phyloP scores from a whole-genome alignment of 202 grass and related monocot genomes.

The Saccharum hybrid region DNA sequence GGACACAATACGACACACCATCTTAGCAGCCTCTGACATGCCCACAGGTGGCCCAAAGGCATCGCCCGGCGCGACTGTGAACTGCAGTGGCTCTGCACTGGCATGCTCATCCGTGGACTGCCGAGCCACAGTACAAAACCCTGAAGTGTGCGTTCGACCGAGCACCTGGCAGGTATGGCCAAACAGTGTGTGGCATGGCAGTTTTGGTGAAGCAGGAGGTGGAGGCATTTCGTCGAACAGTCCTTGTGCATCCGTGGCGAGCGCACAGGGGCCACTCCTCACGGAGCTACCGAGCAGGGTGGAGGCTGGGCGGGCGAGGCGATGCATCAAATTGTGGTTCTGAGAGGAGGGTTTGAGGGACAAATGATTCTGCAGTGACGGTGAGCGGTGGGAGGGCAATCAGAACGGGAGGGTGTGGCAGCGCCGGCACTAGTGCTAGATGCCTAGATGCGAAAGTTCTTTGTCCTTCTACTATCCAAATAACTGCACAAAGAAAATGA shows the following conservation, averaged over 20 bases:
- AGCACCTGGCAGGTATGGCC: neutral
- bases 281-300: neutral
- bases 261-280: neutral
- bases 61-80: constrained; percentile 41
- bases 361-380: neutral
- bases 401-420: neutral
- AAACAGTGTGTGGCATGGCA: neutral
- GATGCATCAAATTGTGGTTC: constrained; percentile 28
- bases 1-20: constrained; percentile 58
- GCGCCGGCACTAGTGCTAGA: neutral
- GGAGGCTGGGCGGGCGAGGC: neutral
- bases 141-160: neutral
- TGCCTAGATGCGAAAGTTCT: neutral
- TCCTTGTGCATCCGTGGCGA: neutral
- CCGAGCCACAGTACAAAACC: constrained; percentile 21
- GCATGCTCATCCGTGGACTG: neutral
- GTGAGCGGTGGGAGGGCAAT: neutral
- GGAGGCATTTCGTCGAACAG: constrained; percentile 7
- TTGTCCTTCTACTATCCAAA: neutral
- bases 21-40: constrained; percentile 44
- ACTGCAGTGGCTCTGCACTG: neutral
- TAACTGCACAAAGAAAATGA: too few species aligned
- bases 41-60: neutral
- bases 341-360: neutral
- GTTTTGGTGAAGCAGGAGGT: neutral